Base-by-base conservation (phyloP, 768 basidiomycete species). In the Hemileccinum impolitum region DNA sequence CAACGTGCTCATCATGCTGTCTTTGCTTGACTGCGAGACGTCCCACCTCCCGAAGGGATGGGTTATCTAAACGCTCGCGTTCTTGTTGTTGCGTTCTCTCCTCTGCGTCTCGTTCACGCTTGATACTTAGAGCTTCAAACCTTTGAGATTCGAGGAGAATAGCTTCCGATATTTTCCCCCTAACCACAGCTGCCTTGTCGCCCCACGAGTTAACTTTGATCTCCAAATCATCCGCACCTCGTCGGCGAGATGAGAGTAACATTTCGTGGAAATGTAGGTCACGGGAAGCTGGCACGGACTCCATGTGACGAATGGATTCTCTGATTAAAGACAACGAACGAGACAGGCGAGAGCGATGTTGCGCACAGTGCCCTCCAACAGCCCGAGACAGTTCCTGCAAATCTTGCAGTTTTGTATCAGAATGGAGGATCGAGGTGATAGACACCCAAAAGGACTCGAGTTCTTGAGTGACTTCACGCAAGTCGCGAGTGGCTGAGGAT, bases 271-370 rank as follows among this genome's bases (percentile, higher is more conserved):
- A 66, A 36, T 70, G 59, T 15, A 69, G 46, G 44, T 82, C 80
- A 26, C 70, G 64, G 2, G 68, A 62, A 38, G 70, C 67, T 30
- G 80, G 73, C 9, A 65, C 52, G 28, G 70, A 56, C n/a, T 84
- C 79, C 72, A 91, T 80, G 19, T 66, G 68, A 17, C 73, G 73
- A 17, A 89, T 68, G 3, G 79, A 64, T 38, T 80, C 77, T 17
- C 76, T 81, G 38, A 83, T 72, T 6, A 74, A 69, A 15, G 79
- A 76, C 37, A 87, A 67, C 0, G 78, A 78, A 19, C 73, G 71
- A 12, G 72, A 64, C 52, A 80, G 69, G 26, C 63, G 59, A 47
- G 66, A 53, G 56, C 71, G 68, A 58, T 72, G 65, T 4, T 60
- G 48, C 39, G 69, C 53, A 41, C 66, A 58, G 40, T 70, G 54